A percentile compares a stretch with the other conserved stretches of the same genome.
Conservation (phyloP, 345 rosid species). For the Orychophragmus violaceus region DNA sequence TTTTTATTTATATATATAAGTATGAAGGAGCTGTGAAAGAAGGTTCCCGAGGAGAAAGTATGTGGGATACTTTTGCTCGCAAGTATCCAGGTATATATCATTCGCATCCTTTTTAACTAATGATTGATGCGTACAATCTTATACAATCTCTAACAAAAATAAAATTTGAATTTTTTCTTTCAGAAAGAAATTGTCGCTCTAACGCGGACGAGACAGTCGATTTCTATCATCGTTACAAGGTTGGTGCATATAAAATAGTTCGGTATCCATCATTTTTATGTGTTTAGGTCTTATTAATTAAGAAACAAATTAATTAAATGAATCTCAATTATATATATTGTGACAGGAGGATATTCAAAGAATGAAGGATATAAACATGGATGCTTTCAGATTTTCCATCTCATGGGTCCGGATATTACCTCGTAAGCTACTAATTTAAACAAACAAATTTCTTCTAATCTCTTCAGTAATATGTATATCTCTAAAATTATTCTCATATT, state of each 20-base stretch:
- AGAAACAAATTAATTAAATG: neutral
- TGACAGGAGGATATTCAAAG: slow-evolving; percentile 33
- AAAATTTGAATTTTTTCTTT: neutral
- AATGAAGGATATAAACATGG: slow-evolving; percentile 34
- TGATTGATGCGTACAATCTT: neutral
- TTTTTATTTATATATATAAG: neutral
- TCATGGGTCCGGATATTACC: slow-evolving; percentile 49
- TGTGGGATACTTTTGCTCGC: slow-evolving; percentile 32
- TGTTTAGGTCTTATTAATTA: neutral
- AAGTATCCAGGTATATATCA: slow-evolving; percentile 24
- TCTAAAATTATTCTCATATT: neutral
- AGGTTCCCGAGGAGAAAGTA: slow-evolving; percentile 24
- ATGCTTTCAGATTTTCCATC: slow-evolving; percentile 44
- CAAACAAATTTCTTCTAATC: neutral
- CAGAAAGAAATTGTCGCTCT: slow-evolving; percentile 20
- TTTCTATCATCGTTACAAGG: slow-evolving; percentile 37
- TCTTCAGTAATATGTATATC: neutral
- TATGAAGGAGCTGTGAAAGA: slow-evolving; percentile 20
- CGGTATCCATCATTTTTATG: neutral
- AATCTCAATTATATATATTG: neutral
- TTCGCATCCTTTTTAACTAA: neutral
- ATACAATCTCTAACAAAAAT: neutral
- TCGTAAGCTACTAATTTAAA: too few relatives aligned
- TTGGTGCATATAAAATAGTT: neutral
- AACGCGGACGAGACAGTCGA: slow-evolving; percentile 26